Base-by-base conservation (phyloP, 441 rosid genomes). In the Isatis lusitanica region DNA sequence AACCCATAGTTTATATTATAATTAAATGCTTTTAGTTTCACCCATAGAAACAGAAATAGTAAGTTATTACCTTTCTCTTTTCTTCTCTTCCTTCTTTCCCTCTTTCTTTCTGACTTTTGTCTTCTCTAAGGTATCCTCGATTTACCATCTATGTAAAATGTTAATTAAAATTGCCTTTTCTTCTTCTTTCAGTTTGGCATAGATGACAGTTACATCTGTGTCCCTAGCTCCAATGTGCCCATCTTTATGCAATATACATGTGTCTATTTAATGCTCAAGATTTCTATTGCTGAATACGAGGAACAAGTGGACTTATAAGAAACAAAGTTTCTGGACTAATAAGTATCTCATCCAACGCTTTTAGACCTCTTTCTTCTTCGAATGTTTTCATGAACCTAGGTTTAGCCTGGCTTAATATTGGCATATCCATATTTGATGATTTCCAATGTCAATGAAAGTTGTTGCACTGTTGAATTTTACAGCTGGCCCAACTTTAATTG, bases 111-210 rank as follows among this genome's bases (percentile, higher is more conserved):
- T 48, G 51, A 48, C 74, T 60, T 60, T 62, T 36, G 60, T 13
- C 30, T 15, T 48, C 50, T 40, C 66, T 47, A 59, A 28, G 15
- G 35, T 71, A 44, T 69, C 53, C 21, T 69, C 26, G 56, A 31
- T 44, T 69, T 69, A 69, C 73, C 73, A 68, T 56, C 43, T 68
- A 17, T 68, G 73, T 11, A 40, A 35, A 39, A 21, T 33, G 17
- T 3, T 36, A 42, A 55, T 68, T 6, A 7, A 6, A 33, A 33
- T 0, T 33, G 64, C 8, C 30, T 56, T 68, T 30, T 17, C n/a
- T 40, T 12, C 5, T 4, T 4, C 16, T 44, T 43, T 44, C 42
- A 9, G 7, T 57, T 69, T 44, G 65, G 65, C 44, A 42, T 31
- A 56, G 36, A 33, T 28, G 63, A 68, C 63, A 55, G 64, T 68